These are phyloP conservation scores for Prunus kanzakura DNA, from an alignment of 306 rosid genomes.

Conservation along the genomic window DNA sequence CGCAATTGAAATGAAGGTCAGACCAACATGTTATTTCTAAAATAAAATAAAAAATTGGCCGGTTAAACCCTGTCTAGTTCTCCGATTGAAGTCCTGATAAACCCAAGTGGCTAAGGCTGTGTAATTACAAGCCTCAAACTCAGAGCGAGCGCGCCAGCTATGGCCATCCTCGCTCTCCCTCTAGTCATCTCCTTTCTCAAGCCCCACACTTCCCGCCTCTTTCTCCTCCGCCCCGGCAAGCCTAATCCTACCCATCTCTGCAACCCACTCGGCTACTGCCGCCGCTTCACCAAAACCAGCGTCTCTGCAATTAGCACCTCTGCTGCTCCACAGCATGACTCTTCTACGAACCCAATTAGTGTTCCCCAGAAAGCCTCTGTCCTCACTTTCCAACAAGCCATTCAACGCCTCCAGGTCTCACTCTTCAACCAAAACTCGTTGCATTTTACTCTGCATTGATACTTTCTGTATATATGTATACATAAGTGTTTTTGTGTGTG, in stretches of 20 bases:
- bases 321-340: constrained; percentile 29
- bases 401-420: constrained; percentile 92
- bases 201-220: constrained; percentile 47
- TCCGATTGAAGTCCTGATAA: neutral
- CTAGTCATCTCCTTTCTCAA: constrained; percentile 64
- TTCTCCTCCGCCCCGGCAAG: constrained; percentile 23
- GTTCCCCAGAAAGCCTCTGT: constrained; percentile 32
- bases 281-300: constrained; percentile 34
- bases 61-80: neutral
- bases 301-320: constrained; percentile 44
- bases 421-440: neutral
- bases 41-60: neutral
- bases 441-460: neutral
- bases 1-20: too few species aligned
- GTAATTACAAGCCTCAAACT: neutral
- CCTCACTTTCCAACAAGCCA: constrained; percentile 87
- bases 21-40: too few species aligned
- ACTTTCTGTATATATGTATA: neutral
- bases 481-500: too few species aligned
- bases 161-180: constrained; percentile 66
- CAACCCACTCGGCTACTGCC: constrained; percentile 2
- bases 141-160: constrained; percentile 21
- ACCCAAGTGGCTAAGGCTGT: constrained; percentile 13
- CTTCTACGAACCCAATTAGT: constrained; percentile 25
- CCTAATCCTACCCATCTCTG: constrained; percentile 16